Evolutionary conservation across 805 yeast genomes (phyloP), one percentile per base, ranked within the genome.

Genomic region (Saccharomycopsis fibuligera): DNA sequence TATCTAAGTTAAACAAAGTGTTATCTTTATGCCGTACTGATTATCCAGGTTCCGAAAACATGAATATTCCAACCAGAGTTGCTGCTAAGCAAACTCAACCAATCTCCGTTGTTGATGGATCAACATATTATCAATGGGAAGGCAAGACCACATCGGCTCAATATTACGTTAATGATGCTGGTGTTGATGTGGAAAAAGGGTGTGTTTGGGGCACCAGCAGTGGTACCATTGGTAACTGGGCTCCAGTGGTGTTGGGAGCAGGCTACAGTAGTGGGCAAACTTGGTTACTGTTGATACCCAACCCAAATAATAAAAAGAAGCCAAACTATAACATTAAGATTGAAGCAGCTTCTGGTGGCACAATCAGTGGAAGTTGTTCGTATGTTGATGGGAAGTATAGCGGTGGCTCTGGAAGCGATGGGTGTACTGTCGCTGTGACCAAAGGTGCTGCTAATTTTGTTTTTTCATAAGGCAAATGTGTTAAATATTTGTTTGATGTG

Each of bases 31-130:
- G 99, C 78, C 84, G 97, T 74, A 91, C 99, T 54, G 99, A 91
- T 68, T 91, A 91, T 79, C 99, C 99, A 62, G 99, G 99, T 72
- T 83, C 96, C 56, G 99, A 91, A 74, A 89, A 89, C 78, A 93
- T 91, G 98, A 93, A 83, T 58, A 76, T 91, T 54, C 98, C 99
- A 66, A 90, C 97, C 53, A 71, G 77, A 54, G 83, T 90, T 45
- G 66, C 65, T 27, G 86, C 83, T 51, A 96, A 96, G 59, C 60
- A 70, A 43, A 54, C 66, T 33, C 67, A 74, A 61, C 83, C 84
- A 51, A 71, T 89, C 58, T 75, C 96, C 46, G 95, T 84, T 56
- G 96, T 89, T 55, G 76, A 89, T 67, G 78, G 80, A 64, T 83
- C 72, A 57, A 62, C 72, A 55, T 91, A 91, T 78, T 93, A 79